Percentiles rank a stretch among this genome's conserved stretches.
Evolutionary conservation across 2,329 filamentous ascomycete genomes (phyloP).

Genomic region (Ceratocystis cubensis): DNA sequence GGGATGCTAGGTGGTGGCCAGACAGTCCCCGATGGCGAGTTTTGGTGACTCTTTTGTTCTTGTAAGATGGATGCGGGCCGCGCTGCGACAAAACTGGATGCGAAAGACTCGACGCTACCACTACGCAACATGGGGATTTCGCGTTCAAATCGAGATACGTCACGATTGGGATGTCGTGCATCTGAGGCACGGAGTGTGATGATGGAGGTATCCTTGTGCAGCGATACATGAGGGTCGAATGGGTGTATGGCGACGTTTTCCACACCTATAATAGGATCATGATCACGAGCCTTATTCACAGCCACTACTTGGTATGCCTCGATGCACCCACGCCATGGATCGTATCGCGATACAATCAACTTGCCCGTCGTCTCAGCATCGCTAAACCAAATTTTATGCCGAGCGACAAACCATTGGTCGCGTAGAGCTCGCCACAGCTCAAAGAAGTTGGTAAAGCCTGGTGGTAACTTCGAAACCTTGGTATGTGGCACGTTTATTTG

Average conservation of each 20-base stretch:
- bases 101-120: constrained; percentile 38
- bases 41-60: constrained; percentile 25
- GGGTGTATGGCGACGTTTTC: constrained; percentile 45
- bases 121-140: constrained; percentile 43
- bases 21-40: constrained; percentile 40
- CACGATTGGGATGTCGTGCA: constrained; percentile 28
- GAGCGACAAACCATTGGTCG: constrained; percentile 65
- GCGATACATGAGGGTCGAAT: constrained; percentile 55
- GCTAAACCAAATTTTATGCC: constrained; percentile 73
- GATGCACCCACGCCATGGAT: constrained; percentile 59
- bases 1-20: constrained; percentile 71
- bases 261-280: background rate
- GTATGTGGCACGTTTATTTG: constrained; percentile 52
- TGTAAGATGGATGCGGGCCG: constrained; percentile 32
- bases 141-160: constrained; percentile 30
- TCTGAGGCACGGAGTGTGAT: constrained; percentile 32
- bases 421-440: constrained; percentile 10
- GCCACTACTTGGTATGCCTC: constrained; percentile 68
- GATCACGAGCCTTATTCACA: constrained; percentile 29
- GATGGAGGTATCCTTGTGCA: constrained; percentile 65
- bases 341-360: constrained; percentile 64
- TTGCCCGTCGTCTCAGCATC: constrained; percentile 62
- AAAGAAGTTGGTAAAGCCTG: constrained; percentile 1
- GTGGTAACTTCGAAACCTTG: constrained; percentile 36
- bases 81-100: constrained; percentile 57